These are phyloP conservation scores for Suillus subalutaceus DNA, from an alignment of 768 basidiomycete genomes.

Conservation along the genomic window DNA sequence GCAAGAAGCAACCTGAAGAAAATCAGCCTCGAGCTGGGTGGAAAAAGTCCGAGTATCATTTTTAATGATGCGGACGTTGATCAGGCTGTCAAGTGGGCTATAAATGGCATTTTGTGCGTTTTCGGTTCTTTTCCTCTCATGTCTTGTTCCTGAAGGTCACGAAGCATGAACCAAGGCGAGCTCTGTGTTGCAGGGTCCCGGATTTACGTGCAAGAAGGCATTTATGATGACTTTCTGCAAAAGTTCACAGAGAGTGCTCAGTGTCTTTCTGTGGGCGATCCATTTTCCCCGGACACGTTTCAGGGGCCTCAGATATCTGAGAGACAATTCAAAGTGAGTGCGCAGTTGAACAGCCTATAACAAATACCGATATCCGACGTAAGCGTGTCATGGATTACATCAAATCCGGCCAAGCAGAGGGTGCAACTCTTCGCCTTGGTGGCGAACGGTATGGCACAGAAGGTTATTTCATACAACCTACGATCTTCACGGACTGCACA, in stretches of 20 bases:
- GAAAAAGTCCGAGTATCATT: constrained; percentile 52
- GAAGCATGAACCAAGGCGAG: constrained; percentile 76
- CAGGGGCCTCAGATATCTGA: constrained; percentile 84
- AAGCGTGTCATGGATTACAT: constrained; percentile 85
- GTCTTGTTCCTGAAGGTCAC: background rate
- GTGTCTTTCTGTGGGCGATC: constrained; percentile 69
- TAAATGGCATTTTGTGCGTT: constrained; percentile 73
- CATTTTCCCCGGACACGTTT: constrained; percentile 58
- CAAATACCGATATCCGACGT: constrained; percentile 83
- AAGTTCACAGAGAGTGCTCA: constrained; percentile 57
- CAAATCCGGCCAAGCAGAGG: constrained; percentile 68
- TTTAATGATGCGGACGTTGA: constrained; percentile 50
- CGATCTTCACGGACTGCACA: constrained; percentile 69
- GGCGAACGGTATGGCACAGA: constrained; percentile 60
- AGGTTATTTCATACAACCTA: constrained; percentile 76
- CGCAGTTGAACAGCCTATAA: constrained; percentile 1
- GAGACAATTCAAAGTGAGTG: constrained; percentile 67
- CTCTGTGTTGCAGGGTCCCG: constrained; percentile 81
- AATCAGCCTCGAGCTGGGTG: constrained; percentile 60
- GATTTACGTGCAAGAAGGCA: constrained; percentile 75
- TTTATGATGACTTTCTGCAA: constrained; percentile 78
- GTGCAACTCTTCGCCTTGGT: constrained; percentile 69
- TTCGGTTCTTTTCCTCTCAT: no score
- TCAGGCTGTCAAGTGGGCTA: constrained; percentile 71
- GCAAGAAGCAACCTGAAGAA: constrained; percentile 84